Conservation (phyloP, 208 protist species). For the Willaertia magna region DNA sequence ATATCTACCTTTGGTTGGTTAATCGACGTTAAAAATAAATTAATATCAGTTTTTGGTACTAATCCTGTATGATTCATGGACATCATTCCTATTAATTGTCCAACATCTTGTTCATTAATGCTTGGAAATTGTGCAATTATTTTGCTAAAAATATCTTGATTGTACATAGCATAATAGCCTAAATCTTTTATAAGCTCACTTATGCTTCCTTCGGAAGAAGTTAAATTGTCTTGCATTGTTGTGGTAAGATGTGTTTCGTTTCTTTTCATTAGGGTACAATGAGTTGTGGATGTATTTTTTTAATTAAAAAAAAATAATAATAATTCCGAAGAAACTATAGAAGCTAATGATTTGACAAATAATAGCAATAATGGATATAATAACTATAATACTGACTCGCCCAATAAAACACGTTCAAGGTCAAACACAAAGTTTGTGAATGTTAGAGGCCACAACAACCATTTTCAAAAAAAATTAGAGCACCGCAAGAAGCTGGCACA, state of each 20-base stretch:
- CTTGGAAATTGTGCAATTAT: slow-evolving; percentile 25
- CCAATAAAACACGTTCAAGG: too few species aligned
- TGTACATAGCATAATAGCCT: slow-evolving; percentile 18
- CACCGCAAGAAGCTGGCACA: too few species aligned
- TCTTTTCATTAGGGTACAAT: not conserved
- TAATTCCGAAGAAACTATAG: not conserved
- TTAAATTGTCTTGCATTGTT: not conserved
- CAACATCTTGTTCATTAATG: slow-evolving; percentile 30
- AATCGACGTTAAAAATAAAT: not conserved
- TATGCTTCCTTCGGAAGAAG: not conserved
- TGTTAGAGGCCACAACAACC: too few species aligned
- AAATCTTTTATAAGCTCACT: slow-evolving; percentile 25
- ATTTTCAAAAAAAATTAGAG: too few species aligned
- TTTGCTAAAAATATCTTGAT: slow-evolving; percentile 15
- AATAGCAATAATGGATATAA: slow-evolving; percentile 14
- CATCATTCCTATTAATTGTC: slow-evolving; percentile 34
- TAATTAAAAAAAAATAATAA: not conserved
- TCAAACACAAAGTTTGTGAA: too few species aligned
- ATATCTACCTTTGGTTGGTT: not conserved
- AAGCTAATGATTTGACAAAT: not conserved
- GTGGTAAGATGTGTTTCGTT: not conserved
- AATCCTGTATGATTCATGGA: slow-evolving; percentile 16
- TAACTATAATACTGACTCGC: too few species aligned
- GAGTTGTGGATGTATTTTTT: not conserved
- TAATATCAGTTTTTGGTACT: not conserved